Percentiles rank a stretch among this genome's conserved stretches.
phyloP scores from a whole-genome alignment of 495 filamentous ascomycete species.

The Aspergillus wentii region DNA sequence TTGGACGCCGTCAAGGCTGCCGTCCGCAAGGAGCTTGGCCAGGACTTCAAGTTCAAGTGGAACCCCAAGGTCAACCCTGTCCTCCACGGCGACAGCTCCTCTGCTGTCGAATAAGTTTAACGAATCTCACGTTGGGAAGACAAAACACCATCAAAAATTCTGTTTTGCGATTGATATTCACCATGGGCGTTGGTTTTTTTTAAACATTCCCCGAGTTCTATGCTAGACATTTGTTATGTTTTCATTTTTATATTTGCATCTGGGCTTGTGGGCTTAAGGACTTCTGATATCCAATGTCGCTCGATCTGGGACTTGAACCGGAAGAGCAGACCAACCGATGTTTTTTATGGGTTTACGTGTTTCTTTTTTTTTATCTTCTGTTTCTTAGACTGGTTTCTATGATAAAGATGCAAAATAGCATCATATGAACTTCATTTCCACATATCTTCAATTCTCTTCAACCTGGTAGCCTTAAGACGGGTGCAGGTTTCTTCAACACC shows the following conservation, averaged over 20 bases:
- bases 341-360: conserved; percentile 6
- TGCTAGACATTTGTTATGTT: conserved; percentile 16
- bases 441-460: too few species aligned
- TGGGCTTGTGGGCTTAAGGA: conserved; percentile 11
- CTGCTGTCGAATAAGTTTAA: conserved; percentile 48
- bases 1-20: conserved; percentile 50
- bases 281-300: conserved; percentile 31
- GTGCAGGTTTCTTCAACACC: too few species aligned
- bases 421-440: too few species aligned
- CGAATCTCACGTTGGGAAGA: conserved; percentile 8
- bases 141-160: conserved; percentile 12
- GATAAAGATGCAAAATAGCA: too few species aligned
- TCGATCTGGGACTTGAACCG: conserved; percentile 4
- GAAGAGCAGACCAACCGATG: conserved; percentile 6
- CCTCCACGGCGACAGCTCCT: conserved; percentile 47
- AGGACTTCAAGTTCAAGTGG: conserved; percentile 56
- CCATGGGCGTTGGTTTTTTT: conserved; percentile 6
- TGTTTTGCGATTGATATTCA: background rate
- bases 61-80: conserved; percentile 61
- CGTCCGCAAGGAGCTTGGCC: conserved; percentile 50
- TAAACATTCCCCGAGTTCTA: conserved; percentile 4
- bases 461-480: too few species aligned
- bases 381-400: conserved; percentile 11
- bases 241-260: conserved; percentile 8
- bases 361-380: conserved; percentile 1